Conservation (phyloP, 2,329 filamentous ascomycete genomes). For the Trichoderma sp. region DNA sequence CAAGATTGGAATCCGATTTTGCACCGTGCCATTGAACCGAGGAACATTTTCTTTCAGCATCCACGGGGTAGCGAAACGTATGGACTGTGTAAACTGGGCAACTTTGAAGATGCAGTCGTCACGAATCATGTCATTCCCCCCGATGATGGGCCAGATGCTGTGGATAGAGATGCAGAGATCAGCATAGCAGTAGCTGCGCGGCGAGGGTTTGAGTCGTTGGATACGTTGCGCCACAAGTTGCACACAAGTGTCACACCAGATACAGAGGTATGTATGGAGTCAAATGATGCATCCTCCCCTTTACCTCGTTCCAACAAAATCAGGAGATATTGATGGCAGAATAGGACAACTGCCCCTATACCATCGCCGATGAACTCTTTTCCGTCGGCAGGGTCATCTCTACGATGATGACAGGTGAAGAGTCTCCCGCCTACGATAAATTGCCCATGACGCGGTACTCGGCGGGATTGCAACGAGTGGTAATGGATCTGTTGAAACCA, state of each 20-base stretch:
- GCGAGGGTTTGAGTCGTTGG: constrained; percentile 23
- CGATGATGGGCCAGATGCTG: not conserved
- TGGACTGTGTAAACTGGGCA: constrained; percentile 54
- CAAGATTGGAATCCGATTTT: constrained; percentile 52
- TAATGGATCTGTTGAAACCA: constrained; percentile 30
- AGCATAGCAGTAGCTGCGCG: constrained; percentile 22
- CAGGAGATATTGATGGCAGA: not conserved
- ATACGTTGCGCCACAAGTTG: constrained; percentile 10
- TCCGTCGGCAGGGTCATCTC: constrained; percentile 40
- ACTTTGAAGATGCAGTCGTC: constrained; percentile 42
- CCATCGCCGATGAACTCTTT: constrained; percentile 38
- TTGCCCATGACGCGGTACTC: constrained; percentile 32
- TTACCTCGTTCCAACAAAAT: not conserved
- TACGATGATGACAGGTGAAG: constrained; percentile 41
- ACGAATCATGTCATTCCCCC: constrained; percentile 34
- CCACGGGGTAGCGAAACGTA: constrained; percentile 49
- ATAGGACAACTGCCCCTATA: constrained; percentile 28
- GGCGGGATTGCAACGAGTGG: constrained; percentile 24
- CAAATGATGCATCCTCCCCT: not conserved
- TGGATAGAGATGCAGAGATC: not conserved
- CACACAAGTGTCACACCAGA: not conserved
- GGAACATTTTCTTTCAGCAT: constrained; percentile 52
- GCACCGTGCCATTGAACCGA: constrained; percentile 46
- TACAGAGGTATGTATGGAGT: not conserved
- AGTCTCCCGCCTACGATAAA: constrained; percentile 23